These are phyloP conservation scores for Neonectria sp. DNA, from an alignment of 2,329 filamentous ascomycete genomes.

Conservation along the genomic window DNA sequence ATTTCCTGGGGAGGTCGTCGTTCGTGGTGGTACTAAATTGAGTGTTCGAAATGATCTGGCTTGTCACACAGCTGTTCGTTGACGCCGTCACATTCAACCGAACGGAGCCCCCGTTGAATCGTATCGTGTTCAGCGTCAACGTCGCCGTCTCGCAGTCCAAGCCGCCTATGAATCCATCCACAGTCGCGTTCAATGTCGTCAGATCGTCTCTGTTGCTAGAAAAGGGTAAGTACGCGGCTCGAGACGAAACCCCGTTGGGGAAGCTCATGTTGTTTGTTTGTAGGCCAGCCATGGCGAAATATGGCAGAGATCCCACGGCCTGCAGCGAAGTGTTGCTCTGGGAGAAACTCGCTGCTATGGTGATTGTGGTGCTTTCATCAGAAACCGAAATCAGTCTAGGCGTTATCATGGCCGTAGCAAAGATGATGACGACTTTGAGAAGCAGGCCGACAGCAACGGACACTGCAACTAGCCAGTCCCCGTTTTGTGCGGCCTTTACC, in stretches of 20 bases:
- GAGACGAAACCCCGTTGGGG: constrained; percentile 52
- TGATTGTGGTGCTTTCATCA: constrained; percentile 43
- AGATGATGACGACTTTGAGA: constrained; percentile 52
- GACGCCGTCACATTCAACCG: constrained; percentile 51
- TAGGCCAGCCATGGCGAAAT: constrained; percentile 53
- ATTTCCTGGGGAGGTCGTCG: constrained; percentile 31
- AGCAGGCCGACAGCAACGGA: constrained; percentile 48
- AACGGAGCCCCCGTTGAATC: constrained; percentile 35
- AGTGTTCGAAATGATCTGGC: constrained; percentile 37
- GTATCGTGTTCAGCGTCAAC: constrained; percentile 44
- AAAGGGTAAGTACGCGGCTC: constrained; percentile 56
- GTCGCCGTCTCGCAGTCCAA: constrained; percentile 52
- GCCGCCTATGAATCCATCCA: constrained; percentile 53
- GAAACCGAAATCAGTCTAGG: constrained; percentile 48
- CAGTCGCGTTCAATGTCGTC: constrained; percentile 47
- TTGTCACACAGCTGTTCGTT: constrained; percentile 34
- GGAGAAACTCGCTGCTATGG: constrained; percentile 48
- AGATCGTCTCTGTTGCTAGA: constrained; percentile 41
- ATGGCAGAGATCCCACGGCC: constrained; percentile 48
- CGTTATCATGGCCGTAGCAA: constrained; percentile 55
- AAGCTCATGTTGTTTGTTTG: constrained; percentile 46
- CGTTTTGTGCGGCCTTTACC: constrained; percentile 49
- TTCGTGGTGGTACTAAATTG: constrained; percentile 33
- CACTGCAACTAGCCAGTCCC: constrained; percentile 53
- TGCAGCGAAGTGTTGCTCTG: constrained; percentile 45